Conservation (phyloP, 164 flowering plant genomes). For the grape (Vitis vinifera) region DNA sequence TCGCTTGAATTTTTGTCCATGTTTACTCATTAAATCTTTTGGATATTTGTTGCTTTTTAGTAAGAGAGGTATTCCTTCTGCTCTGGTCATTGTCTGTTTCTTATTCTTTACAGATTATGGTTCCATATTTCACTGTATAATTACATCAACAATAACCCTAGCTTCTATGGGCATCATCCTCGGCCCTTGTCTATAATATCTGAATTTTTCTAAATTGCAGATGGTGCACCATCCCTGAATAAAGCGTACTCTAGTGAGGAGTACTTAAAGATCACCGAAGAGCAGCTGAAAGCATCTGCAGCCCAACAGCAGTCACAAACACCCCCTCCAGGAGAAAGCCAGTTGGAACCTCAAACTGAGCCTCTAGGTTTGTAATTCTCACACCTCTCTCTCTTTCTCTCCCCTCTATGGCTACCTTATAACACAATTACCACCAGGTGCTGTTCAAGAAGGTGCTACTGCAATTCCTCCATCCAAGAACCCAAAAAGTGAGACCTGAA, state of each 20-base stretch:
- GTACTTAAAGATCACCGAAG: slow-evolving; percentile 55
- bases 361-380: slow-evolving; percentile 36
- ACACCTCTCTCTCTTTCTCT: neutral
- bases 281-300: slow-evolving; percentile 56
- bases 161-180: neutral
- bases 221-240: slow-evolving; percentile 31
- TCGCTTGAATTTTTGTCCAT: too few relatives aligned
- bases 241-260: slow-evolving; percentile 52
- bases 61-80: too few relatives aligned
- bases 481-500: slow-evolving; percentile 28
- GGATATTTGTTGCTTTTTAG: too few relatives aligned
- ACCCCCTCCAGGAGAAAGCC: slow-evolving; percentile 21
- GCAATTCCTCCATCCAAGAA: slow-evolving; percentile 25
- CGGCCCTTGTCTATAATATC: neutral
- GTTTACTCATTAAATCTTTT: too few relatives aligned
- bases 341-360: slow-evolving; percentile 26
- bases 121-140: too few relatives aligned
- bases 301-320: slow-evolving; percentile 34
- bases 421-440: slow-evolving; percentile 13
- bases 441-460: slow-evolving; percentile 28
- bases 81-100: too few relatives aligned
- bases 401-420: neutral
- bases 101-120: neutral
- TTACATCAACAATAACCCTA: too few relatives aligned
- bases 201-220: slow-evolving; percentile 23